These are phyloP conservation scores for Mesostigma viride DNA, from an alignment of 139 green algal genomes.

Conservation along the genomic window DNA sequence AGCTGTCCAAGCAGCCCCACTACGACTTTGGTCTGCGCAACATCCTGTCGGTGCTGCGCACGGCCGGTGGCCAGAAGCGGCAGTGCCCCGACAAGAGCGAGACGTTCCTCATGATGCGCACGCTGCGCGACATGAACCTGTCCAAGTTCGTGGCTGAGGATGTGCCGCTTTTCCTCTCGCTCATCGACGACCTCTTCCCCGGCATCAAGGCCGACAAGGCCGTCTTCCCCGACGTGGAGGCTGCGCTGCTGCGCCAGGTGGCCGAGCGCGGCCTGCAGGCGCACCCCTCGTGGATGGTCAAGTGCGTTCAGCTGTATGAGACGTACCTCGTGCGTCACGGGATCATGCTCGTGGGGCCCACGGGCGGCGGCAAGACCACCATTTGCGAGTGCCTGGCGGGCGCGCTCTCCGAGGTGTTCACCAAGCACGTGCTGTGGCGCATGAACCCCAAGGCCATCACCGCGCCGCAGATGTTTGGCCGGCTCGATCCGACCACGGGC, in stretches of 20 bases:
- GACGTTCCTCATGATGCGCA: slow-evolving; percentile 68
- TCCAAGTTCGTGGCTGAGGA: slow-evolving; percentile 94
- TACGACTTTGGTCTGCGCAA: slow-evolving; percentile 96
- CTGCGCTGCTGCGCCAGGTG: slow-evolving; percentile 55
- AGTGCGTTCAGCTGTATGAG: slow-evolving; percentile 94
- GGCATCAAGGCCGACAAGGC: slow-evolving; percentile 59
- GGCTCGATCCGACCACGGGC: slow-evolving; percentile 72
- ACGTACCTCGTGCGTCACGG: slow-evolving; percentile 79
- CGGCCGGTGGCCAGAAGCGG: slow-evolving; percentile 75
- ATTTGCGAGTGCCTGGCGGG: slow-evolving; percentile 73
- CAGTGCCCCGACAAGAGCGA: slow-evolving; percentile 69
- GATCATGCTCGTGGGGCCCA: slow-evolving; percentile 85
- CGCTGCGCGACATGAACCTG: slow-evolving; percentile 93
- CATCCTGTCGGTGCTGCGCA: slow-evolving; percentile 82
- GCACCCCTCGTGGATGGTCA: slow-evolving; percentile 75
- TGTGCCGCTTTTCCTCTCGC: slow-evolving; percentile 81
- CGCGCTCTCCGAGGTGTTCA: slow-evolving; percentile 70
- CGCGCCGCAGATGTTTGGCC: slow-evolving; percentile 76
- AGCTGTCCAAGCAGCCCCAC: slow-evolving; percentile 91
- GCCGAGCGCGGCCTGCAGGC: slow-evolving; percentile 53
- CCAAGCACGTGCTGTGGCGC: slow-evolving; percentile 79
- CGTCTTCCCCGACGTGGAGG: slow-evolving; percentile 58
- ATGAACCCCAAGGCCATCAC: slow-evolving; percentile 89
- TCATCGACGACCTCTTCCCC: slow-evolving; percentile 92
- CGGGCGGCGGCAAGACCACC: slow-evolving; percentile 71